Base-by-base conservation (phyloP, 1,284 basidiomycete genomes). In the Neotropicomus parvogracilis region DNA sequence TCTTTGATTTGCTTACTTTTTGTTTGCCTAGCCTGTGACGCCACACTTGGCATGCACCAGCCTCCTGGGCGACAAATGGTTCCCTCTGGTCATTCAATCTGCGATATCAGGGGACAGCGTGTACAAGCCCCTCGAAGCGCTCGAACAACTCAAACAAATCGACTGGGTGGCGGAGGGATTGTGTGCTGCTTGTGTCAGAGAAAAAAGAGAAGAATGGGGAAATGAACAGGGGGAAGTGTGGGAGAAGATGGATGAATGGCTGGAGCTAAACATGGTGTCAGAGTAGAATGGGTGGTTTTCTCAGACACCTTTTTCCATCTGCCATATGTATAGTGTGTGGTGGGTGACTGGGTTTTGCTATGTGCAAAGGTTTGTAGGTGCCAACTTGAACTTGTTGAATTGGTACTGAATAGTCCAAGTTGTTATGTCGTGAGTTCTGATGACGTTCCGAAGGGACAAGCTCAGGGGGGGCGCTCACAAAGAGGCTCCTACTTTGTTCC, bases 41-140 rank as follows among this genome's bases (percentile, higher is more conserved):
- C 67, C 73, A 3, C 85, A 88, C 59, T 85, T 86, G 83, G 68
- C 67, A 3, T 88, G 86, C 63, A 87, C 84, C 9, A 79, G 85
- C 59, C 66, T 79, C 0, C 74, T 88, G 47, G 85, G 83, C 0
- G 80, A 82, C 48, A 72, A 67, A 43, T 88, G 85, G 85, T 83
- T 86, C 75, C 55, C 71, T 13, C 69, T 79, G 31, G 82, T 88
- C 11, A 82, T 84, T 33, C 69, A 77, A 39, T 81, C 80, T 11
- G 82, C 83, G 0, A 71, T 88, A 20, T 68, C 68, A 9, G 68
- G 72, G 46, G 75, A 75, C 44, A 78, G 78, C 13, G 80, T 82
- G 39, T 83, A 78, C 50, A 79, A 78, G 47, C 85, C 86, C 17
- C 70, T 88, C 19, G 83, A 86, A 67, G 81, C 80, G 24, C 67